Evolutionary conservation across 345 rosid genomes (phyloP).

Genomic region (Adansonia digitata): DNA sequence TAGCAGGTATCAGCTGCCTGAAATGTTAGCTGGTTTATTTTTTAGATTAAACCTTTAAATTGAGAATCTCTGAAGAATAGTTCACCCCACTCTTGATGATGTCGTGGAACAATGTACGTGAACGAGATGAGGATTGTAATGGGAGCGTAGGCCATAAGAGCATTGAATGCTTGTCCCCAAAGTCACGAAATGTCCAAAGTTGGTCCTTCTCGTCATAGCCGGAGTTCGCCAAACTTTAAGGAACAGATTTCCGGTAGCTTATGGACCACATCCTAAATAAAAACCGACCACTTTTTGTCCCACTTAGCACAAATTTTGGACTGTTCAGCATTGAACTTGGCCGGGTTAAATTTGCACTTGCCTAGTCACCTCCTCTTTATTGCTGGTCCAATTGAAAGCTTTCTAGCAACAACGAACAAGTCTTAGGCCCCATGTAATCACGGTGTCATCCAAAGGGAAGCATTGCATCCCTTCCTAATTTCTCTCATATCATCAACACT

Average conservation of each 20-base stretch:
- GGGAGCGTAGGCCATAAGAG: not conserved
- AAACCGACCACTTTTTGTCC: not conserved
- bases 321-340: not conserved
- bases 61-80: not conserved
- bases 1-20: no score
- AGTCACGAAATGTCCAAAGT: not conserved
- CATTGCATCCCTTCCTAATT: not conserved
- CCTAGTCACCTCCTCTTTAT: not conserved
- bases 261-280: not conserved
- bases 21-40: not conserved
- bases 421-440: conserved; percentile 10
- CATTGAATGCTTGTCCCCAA: not conserved
- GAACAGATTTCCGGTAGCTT: conserved; percentile 8
- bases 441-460: not conserved
- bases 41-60: not conserved
- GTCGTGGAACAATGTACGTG: not conserved
- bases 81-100: not conserved
- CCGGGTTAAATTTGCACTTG: not conserved
- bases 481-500: not conserved
- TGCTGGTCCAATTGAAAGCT: not conserved
- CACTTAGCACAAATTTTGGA: not conserved
- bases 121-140: not conserved
- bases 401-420: not conserved
- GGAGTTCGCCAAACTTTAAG: not conserved
- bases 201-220: not conserved